phyloP scores from a whole-genome alignment of 2,329 filamentous ascomycete species.

The Metarhizium album region DNA sequence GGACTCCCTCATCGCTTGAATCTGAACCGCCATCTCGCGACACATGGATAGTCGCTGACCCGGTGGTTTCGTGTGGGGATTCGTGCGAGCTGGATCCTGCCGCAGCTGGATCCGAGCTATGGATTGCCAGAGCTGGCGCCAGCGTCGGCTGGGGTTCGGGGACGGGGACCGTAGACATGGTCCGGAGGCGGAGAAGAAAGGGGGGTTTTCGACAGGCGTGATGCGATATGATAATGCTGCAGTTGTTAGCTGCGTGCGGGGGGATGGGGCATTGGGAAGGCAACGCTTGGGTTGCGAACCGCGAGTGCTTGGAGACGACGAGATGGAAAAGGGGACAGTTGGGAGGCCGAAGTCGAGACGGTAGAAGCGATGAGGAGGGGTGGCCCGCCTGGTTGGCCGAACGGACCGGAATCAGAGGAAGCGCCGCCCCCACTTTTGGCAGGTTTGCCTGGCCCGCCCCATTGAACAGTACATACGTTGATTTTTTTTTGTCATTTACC shows the following conservation, averaged over 20 bases:
- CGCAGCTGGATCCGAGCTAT: background rate
- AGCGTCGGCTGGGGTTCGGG: background rate
- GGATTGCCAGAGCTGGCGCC: background rate
- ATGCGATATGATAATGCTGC: no score
- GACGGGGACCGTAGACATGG: conserved; percentile 2
- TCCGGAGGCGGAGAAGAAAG: background rate
- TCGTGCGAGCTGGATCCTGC: background rate
- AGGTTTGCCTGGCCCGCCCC: no score
- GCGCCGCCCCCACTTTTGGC: no score
- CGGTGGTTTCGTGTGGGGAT: background rate
- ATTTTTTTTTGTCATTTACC: no score
- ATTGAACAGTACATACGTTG: no score
- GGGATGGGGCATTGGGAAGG: background rate
- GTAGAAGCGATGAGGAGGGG: background rate
- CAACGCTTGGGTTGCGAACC: background rate
- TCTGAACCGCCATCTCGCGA: conserved; percentile 18
- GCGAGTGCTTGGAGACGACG: background rate
- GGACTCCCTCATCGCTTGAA: conserved; percentile 25
- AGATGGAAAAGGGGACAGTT: background rate
- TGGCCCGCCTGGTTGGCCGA: background rate
- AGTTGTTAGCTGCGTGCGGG: background rate
- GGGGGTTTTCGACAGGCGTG: background rate
- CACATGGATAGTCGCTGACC: background rate
- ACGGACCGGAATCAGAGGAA: no score
- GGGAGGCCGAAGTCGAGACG: background rate